These are phyloP conservation scores for Parasarocladium wereldwijsianum DNA, from an alignment of 2,329 filamentous ascomycete genomes.

Conservation along the genomic window DNA sequence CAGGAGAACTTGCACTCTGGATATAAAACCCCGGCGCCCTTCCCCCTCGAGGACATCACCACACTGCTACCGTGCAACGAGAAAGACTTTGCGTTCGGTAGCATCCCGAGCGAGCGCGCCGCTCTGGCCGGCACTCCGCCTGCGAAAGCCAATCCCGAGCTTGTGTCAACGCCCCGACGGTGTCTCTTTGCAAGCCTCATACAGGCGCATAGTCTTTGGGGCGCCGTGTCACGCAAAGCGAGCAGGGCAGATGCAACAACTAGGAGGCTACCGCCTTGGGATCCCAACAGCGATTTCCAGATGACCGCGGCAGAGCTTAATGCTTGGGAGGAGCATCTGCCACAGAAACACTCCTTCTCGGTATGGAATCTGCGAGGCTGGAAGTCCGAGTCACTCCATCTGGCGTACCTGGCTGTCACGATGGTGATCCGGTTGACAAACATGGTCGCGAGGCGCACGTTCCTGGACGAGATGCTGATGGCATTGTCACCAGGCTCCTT, in stretches of 20 bases:
- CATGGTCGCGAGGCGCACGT: constrained; percentile 19
- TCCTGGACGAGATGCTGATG: constrained; percentile 16
- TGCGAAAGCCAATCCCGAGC: constrained; percentile 9
- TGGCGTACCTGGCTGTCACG: constrained; percentile 19
- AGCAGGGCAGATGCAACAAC: constrained; percentile 7
- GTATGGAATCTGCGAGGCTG: constrained; percentile 21
- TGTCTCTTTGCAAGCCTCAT: constrained; percentile 23
- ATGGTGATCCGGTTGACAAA: constrained; percentile 21
- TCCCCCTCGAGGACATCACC: constrained; percentile 20
- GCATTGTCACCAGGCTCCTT: constrained; percentile 4
- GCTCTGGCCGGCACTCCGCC: constrained; percentile 18
- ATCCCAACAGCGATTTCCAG: constrained; percentile 12
- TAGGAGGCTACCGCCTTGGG: constrained; percentile 11
- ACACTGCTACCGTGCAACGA: constrained; percentile 20
- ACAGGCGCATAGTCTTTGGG: constrained; percentile 22
- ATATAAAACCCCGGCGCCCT: constrained; percentile 16
- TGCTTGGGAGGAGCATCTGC: constrained; percentile 16
- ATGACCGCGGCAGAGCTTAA: constrained; percentile 9
- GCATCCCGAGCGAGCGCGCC: constrained; percentile 13
- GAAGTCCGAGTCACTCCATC: constrained; percentile 17
- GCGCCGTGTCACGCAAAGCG: constrained; percentile 17
- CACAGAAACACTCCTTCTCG: constrained; percentile 17
- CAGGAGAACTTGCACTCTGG: constrained; percentile 22
- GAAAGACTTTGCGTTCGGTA: constrained; percentile 21
- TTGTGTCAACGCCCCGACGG: constrained; percentile 10